These are phyloP conservation scores for Blepharisma japonicum DNA, from an alignment of 73 alveolate genomes.

Conservation along the genomic window DNA sequence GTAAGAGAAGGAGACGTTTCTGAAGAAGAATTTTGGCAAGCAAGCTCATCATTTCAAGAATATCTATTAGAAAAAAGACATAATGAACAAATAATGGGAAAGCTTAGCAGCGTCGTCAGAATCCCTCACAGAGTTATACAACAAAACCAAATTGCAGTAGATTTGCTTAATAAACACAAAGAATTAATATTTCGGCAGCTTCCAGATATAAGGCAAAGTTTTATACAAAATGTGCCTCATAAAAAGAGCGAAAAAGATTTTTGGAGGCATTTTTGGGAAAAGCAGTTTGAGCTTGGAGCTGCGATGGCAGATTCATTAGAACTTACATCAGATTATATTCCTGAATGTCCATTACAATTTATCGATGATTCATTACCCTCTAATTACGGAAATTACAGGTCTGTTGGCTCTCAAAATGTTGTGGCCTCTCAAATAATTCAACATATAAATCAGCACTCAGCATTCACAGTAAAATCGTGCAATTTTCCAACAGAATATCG, in stretches of 20 bases:
- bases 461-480: neutral
- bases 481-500: neutral
- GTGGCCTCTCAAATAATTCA: neutral
- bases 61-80: neutral
- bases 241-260: conserved; percentile 17
- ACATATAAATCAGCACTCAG: neutral
- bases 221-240: neutral
- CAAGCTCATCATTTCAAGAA: neutral
- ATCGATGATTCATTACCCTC: neutral
- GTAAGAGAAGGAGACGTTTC: conserved; percentile 8
- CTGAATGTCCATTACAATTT: neutral
- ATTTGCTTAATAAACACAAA: neutral
- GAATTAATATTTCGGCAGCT: conserved; percentile 19
- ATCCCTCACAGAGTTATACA: conserved; percentile 16
- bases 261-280: conserved; percentile 27
- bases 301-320: conserved; percentile 23
- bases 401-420: neutral
- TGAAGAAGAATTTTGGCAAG: conserved; percentile 24
- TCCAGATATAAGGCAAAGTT: neutral
- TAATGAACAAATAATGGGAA: conserved; percentile 1
- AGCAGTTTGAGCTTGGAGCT: conserved; percentile 1
- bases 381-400: neutral
- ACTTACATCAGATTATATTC: neutral
- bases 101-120: neutral
- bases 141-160: neutral